Conservation (phyloP, 2,329 filamentous ascomycete species). For the Colletotrichum aenigma region DNA sequence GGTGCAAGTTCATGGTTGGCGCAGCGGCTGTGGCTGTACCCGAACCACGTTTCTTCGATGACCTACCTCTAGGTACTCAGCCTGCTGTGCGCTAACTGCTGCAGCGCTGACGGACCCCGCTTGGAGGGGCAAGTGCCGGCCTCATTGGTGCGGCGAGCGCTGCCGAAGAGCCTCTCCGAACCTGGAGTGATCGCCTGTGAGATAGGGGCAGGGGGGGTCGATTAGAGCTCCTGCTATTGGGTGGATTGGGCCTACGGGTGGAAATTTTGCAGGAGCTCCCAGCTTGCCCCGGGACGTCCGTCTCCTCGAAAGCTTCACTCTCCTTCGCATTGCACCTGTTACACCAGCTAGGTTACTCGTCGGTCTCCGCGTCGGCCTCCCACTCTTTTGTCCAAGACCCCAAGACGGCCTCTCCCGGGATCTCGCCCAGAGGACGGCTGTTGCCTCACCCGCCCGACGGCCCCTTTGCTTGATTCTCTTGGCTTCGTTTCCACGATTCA, state of each 20-base stretch:
- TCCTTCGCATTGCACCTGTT: not conserved
- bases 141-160: slow-evolving; percentile 7
- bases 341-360: not conserved
- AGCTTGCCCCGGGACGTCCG: slow-evolving; percentile 12
- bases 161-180: slow-evolving; percentile 13
- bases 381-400: not conserved
- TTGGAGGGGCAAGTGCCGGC: not conserved
- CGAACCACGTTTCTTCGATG: slow-evolving; percentile 9
- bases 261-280: slow-evolving; percentile 20
- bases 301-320: slow-evolving; percentile 1
- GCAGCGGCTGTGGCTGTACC: slow-evolving; percentile 5
- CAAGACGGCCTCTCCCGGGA: slow-evolving; percentile 6
- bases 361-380: not conserved
- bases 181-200: slow-evolving; percentile 1
- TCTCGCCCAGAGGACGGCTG: not conserved
- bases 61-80: not conserved
- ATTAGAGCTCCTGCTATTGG: slow-evolving; percentile 13
- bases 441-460: not conserved
- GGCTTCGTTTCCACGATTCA: not conserved
- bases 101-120: not conserved
- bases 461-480: slow-evolving; percentile 15
- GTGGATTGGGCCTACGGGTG: not conserved
- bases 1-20: not conserved
- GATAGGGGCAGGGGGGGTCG: not conserved
- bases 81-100: not conserved